Conservation (phyloP, 2,329 filamentous ascomycete species). For the Xylariomycetidae sp. region DNA sequence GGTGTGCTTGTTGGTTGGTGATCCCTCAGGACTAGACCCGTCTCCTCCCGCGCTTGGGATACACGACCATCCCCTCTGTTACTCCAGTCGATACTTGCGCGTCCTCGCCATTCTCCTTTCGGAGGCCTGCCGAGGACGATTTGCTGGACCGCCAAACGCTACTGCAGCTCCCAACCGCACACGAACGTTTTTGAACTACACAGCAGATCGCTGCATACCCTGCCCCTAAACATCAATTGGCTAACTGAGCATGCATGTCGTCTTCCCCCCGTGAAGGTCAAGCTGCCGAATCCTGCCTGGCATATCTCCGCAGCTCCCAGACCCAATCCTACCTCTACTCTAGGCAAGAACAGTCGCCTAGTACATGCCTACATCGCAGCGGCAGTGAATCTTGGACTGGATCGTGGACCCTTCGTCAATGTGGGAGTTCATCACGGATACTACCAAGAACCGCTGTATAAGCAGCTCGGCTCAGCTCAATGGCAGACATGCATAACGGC, state of each 20-base stretch:
- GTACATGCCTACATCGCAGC: slow-evolving; percentile 25
- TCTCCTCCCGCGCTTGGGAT: slow-evolving; percentile 22
- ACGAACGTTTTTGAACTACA: slow-evolving; percentile 30
- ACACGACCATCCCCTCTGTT: slow-evolving; percentile 20
- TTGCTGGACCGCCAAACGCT: slow-evolving; percentile 24
- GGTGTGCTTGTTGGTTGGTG: slow-evolving; percentile 25
- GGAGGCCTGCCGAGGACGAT: slow-evolving; percentile 24
- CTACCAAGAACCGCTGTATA: slow-evolving; percentile 15
- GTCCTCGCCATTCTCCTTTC: slow-evolving; percentile 25
- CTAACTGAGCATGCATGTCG: slow-evolving; percentile 44
- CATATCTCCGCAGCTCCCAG: slow-evolving; percentile 26
- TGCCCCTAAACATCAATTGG: slow-evolving; percentile 35
- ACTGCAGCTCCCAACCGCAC: slow-evolving; percentile 31
- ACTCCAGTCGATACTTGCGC: slow-evolving; percentile 20
- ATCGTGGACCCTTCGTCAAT: slow-evolving; percentile 19
- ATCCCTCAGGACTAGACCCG: slow-evolving; percentile 20
- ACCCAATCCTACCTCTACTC: slow-evolving; percentile 16
- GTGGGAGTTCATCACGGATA: slow-evolving; percentile 16
- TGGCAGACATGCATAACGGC: slow-evolving; percentile 40
- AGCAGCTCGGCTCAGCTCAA: slow-evolving; percentile 15
- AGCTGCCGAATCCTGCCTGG: slow-evolving; percentile 29
- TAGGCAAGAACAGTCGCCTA: slow-evolving; percentile 43
- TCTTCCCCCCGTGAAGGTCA: slow-evolving; percentile 39
- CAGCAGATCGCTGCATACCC: slow-evolving; percentile 29
- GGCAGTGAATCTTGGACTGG: slow-evolving; percentile 14